Evolutionary conservation across 1,284 basidiomycete species (phyloP), one percentile per base, ranked within the genome.

Genomic region (Puccinia sorghi): DNA sequence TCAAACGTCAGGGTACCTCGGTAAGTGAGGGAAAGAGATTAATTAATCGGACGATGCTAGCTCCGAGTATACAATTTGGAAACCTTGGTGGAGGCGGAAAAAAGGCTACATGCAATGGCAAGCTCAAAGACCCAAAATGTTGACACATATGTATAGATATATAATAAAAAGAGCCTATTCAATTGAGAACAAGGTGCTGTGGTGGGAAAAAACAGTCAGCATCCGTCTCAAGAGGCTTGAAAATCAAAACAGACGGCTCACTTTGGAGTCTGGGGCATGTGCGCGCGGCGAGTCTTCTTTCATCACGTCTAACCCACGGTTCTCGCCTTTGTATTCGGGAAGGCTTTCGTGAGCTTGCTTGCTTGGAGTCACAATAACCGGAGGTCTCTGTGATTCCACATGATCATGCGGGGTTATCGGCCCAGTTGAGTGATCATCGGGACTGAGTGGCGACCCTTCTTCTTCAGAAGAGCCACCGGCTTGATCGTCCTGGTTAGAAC

Each of bases 401-500:
- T 56, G 17, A n/a, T n/a, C n/a, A n/a, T n/a, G n/a, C 1, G 74
- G 74, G 11, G 74, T 77, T 4, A 56, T 77, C 39, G 74, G 74
- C 39, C 63, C 74, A 22, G 74, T 69, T 25, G 66, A 70, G 17
- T 41, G 50, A 27, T 77, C 74, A 43, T 69, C 74, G 11, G 74
- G 74, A 56, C 74, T 77, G 41, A 69, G 27, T 13, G 74, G 22
- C 20, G 50, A 37, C 39, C 46, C 74, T 59, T 77, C 74, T 32
- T 77, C 74, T 32, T 77, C 74, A 52, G 74, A 77, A 15, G 74
- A 77, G 9, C 74, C 74, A 41, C 74, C 74, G 11, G 39, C 52
- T 50, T 77, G 64, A 15, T 70, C 74, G 12, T 77, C 74, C 6
- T 64, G 52, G 17, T n/a, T 41, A 2, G 48, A 37, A 5, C 48